phyloP scores from a whole-genome alignment of 345 rosid genomes.

The Linum tenue region DNA sequence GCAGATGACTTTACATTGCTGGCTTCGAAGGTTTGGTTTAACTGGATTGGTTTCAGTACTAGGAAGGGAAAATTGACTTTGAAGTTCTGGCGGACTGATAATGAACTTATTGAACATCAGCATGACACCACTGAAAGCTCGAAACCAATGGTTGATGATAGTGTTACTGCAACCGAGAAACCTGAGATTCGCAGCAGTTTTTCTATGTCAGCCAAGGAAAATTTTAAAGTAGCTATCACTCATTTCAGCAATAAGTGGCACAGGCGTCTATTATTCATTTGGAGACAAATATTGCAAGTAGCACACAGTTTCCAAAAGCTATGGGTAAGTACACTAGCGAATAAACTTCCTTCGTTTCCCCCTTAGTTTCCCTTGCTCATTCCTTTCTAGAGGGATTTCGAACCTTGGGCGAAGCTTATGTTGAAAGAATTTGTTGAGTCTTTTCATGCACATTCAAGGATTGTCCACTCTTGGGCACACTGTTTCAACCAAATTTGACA shows the following conservation, averaged over 20 bases:
- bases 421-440: too few relatives aligned
- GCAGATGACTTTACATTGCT: conserved; percentile 37
- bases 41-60: conserved; percentile 43
- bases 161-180: conserved; percentile 35
- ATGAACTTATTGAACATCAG: conserved; percentile 37
- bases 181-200: conserved; percentile 49
- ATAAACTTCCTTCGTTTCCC: not conserved
- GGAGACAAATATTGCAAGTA: conserved; percentile 45
- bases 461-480: too few relatives aligned
- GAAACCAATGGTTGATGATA: conserved; percentile 31
- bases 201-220: conserved; percentile 57
- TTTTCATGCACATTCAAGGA: too few relatives aligned
- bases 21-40: conserved; percentile 41
- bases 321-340: conserved; percentile 51
- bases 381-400: too few relatives aligned
- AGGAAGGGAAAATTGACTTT: conserved; percentile 34
- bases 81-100: conserved; percentile 44
- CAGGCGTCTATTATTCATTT: conserved; percentile 58
- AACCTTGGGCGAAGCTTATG: too few relatives aligned
- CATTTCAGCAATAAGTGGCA: conserved; percentile 63
- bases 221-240: conserved; percentile 55
- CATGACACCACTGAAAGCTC: conserved; percentile 40
- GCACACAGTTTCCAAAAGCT: conserved; percentile 43
- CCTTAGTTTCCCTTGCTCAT: not conserved
- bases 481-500: too few relatives aligned